Percentiles rank a stretch among this genome's conserved stretches.
These are phyloP conservation scores for Onygenales sp. DNA, from an alignment of 2,329 filamentous ascomycete species.

Conservation along the genomic window DNA sequence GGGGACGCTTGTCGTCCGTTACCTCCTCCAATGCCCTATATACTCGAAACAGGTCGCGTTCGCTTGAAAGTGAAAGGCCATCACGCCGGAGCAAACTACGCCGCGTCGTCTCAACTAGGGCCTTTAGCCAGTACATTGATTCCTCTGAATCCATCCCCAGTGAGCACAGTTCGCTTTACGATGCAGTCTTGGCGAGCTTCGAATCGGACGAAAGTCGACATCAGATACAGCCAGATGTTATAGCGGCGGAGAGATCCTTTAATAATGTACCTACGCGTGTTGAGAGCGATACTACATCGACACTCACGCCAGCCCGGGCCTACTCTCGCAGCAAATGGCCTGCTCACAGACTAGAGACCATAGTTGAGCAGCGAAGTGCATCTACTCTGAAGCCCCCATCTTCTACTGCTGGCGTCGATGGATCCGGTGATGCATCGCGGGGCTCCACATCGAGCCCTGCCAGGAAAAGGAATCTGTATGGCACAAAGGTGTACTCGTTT, in stretches of 20 bases:
- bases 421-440: background rate
- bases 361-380: conserved; percentile 18
- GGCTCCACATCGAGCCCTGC: background rate
- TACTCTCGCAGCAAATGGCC: conserved; percentile 13
- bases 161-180: conserved; percentile 29
- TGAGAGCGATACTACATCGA: background rate
- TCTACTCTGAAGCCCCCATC: conserved; percentile 13
- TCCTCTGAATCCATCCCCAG: conserved; percentile 24
- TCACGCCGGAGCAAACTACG: conserved; percentile 8
- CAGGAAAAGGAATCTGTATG: conserved; percentile 6
- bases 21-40: background rate
- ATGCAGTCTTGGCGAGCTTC: conserved; percentile 25
- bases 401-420: conserved; percentile 4
- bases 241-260: conserved; percentile 23
- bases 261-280: background rate
- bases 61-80: conserved; percentile 3
- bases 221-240: conserved; percentile 5
- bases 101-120: conserved; percentile 13
- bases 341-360: conserved; percentile 17
- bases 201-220: conserved; percentile 13
- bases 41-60: background rate
- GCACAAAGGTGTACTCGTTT: conserved; percentile 16
- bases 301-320: background rate
- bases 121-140: conserved; percentile 15
- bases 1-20: background rate